Evolutionary conservation across 192 early-diverging fungal genomes (phyloP), one percentile per base, ranked within the genome.

Genomic region (Globomyces pollinis-pini): DNA sequence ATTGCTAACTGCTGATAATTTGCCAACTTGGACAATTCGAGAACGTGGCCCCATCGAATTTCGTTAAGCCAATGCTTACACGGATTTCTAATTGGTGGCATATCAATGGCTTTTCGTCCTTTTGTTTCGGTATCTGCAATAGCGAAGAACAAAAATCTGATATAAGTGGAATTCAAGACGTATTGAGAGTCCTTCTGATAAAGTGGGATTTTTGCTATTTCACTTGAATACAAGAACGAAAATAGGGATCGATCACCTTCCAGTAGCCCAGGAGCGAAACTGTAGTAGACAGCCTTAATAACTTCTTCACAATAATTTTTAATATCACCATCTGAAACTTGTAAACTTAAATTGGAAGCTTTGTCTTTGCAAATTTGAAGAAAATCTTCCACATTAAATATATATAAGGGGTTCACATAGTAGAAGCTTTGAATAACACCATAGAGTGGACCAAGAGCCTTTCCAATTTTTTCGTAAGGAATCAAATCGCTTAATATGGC

Each of bases 71-170:
- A 71, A 5, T 57, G 35, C 24, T 35, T 42, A 20, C 66, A 11
- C 13, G 69, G 64, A 30, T 71, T 71, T 8, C 32, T 23, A 1
- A 54, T 33, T 2, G 63, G 57, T n/a, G 62, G 5, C n/a, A n/a
- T 47, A 26, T 24, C 16, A 47, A 13, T 5, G 44, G 29, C 29
- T 71, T 57, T 35, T 61, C 32, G 28, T 23, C 41, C 15, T 52
- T 43, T 15, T 34, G 32, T 54, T 65, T 57, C 38, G 23, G 26
- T 35, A 2, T 53, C 12, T 1, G 24, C 42, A 28, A 26, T 32
- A 13, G 30, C 59, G 8, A 44, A 41, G 9, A 70, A 31, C 15
- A 70, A 35, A 35, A 67, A 70, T 15, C 29, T 9, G 4, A 58
- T 28, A n/a, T 68, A 57, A 28, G n/a, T 38, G 7, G 28, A 15